phyloP scores from a whole-genome alignment of 1,284 basidiomycete genomes.

The Melampsora americana region DNA sequence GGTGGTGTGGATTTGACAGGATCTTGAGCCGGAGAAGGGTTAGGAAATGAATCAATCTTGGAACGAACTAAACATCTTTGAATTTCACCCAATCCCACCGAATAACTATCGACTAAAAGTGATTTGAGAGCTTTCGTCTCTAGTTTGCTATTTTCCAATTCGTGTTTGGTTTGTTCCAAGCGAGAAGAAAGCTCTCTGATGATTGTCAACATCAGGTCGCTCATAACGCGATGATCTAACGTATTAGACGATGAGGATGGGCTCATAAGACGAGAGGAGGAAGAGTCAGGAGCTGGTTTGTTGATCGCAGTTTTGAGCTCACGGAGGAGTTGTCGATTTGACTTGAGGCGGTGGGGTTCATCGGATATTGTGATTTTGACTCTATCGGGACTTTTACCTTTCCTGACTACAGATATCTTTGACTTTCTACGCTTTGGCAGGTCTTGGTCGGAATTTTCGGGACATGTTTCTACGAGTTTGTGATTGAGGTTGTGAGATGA shows the following conservation, averaged over 20 bases:
- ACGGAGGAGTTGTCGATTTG: background rate
- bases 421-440: background rate
- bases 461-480: background rate
- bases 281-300: background rate
- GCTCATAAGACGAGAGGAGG: background rate
- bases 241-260: background rate
- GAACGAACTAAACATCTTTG: constrained; percentile 29
- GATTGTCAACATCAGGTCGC: constrained; percentile 22
- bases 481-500: background rate
- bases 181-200: constrained; percentile 17
- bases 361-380: background rate
- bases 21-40: background rate
- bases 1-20: background rate
- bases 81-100: constrained; percentile 23
- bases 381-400: background rate
- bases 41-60: background rate
- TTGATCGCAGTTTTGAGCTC: background rate
- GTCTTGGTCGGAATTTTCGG: too few relatives aligned
- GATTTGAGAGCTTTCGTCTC: constrained; percentile 6
- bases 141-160: background rate
- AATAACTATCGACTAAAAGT: constrained; percentile 21
- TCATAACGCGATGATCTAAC: background rate
- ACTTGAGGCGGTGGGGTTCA: background rate
- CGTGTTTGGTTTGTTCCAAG: constrained; percentile 18
- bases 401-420: background rate